A percentile compares a stretch with the other conserved stretches of the same genome.
Conservation (phyloP, 1,284 basidiomycete genomes). For the Porodaedalea pini region DNA sequence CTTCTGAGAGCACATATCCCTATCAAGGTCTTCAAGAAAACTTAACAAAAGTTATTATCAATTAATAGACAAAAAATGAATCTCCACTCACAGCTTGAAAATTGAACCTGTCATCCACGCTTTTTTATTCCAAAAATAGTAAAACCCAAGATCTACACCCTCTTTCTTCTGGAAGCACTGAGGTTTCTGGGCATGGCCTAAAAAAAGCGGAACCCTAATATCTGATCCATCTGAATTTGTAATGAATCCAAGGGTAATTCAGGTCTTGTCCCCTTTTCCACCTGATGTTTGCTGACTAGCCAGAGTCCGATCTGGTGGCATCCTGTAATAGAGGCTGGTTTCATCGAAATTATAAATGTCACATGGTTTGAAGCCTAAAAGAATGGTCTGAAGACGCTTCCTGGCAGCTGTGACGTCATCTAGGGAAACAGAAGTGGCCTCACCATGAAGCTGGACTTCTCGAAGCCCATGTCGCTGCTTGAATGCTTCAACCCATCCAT, state of each 20-base stretch:
- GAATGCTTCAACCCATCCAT: no score
- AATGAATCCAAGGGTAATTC: conserved; percentile 29
- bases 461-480: no score
- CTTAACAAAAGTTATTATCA: no score
- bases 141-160: no score
- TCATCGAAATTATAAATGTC: conserved; percentile 37
- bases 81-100: conserved; percentile 33
- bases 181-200: no score
- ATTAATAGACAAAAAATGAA: no score
- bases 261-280: no score
- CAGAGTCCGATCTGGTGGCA: conserved; percentile 34
- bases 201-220: conserved; percentile 29
- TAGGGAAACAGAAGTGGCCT: conserved; percentile 34
- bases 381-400: conserved; percentile 18
- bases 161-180: no score
- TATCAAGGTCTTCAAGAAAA: no score
- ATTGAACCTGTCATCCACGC: no score
- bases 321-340: conserved; percentile 32
- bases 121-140: no score
- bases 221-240: conserved; percentile 33
- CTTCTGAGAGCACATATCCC: conserved; percentile 1
- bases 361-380: conserved; percentile 25
- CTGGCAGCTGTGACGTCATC: conserved; percentile 28
- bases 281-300: conserved; percentile 22
- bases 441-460: no score